phyloP scores from a whole-genome alignment of 305 asterid species.

The Fraxinus nigra region DNA sequence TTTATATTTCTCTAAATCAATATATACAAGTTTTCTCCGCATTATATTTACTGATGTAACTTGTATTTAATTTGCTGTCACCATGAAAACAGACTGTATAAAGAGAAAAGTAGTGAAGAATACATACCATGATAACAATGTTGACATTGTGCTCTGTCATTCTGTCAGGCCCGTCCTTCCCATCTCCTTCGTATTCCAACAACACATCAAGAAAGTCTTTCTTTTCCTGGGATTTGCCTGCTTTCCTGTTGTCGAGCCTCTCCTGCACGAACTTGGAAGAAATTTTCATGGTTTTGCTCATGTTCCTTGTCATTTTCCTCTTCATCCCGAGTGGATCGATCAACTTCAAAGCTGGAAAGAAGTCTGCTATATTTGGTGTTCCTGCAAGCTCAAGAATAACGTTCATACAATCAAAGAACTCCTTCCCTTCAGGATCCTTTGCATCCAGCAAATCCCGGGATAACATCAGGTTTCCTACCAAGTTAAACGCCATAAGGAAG shows the following conservation, averaged over 20 bases:
- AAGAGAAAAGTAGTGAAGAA: neutral
- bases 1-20: too few species aligned
- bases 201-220: conserved; percentile 63
- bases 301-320: conserved; percentile 32
- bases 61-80: too few species aligned
- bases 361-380: conserved; percentile 53
- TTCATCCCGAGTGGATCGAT: conserved; percentile 54
- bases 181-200: conserved; percentile 56
- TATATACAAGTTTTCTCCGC: too few species aligned
- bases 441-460: conserved; percentile 50
- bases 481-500: conserved; percentile 42
- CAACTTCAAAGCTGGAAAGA: conserved; percentile 41
- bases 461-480: conserved; percentile 49
- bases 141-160: conserved; percentile 46
- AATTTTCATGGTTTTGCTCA: conserved; percentile 38
- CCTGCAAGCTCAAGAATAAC: conserved; percentile 45
- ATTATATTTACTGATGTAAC: too few species aligned
- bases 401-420: conserved; percentile 53
- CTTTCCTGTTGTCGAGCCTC: conserved; percentile 39
- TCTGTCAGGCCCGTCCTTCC: conserved; percentile 51
- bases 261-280: conserved; percentile 45
- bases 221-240: conserved; percentile 36
- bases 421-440: conserved; percentile 37
- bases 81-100: neutral
- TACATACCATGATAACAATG: conserved; percentile 46